Evolutionary conservation across 2,329 filamentous ascomycete genomes (phyloP).

Genomic region (Diaporthe sp.): DNA sequence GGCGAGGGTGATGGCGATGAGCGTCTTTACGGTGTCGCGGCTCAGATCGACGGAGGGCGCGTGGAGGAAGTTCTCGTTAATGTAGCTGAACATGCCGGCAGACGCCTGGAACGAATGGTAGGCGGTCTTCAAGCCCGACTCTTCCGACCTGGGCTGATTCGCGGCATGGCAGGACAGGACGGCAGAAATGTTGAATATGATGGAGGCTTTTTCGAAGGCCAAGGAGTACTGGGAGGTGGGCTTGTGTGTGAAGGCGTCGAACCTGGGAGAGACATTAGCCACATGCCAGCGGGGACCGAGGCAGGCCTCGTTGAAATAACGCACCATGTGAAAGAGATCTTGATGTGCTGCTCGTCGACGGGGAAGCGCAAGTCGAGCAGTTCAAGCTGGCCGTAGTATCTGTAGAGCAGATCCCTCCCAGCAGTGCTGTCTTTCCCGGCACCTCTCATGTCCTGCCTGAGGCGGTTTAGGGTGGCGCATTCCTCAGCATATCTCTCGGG

Average conservation of each 20-base stretch:
- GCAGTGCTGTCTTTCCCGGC: conserved; percentile 97
- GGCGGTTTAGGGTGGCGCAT: conserved; percentile 91
- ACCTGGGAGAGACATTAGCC: conserved; percentile 71
- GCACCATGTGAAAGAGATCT: conserved; percentile 98
- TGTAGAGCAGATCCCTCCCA: conserved; percentile 91
- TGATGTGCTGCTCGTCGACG: conserved; percentile 98
- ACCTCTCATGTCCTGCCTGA: conserved; percentile 98
- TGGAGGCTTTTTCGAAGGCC: conserved; percentile 97
- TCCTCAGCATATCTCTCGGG: conserved; percentile 96
- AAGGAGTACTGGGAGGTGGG: conserved; percentile 97
- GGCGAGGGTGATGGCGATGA: conserved; percentile 93
- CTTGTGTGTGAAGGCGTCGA: conserved; percentile 99
- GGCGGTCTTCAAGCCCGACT: conserved; percentile 92
- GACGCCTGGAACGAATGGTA: conserved; percentile 99
- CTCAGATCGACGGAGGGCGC: conserved; percentile 97
- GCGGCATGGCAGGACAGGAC: conserved; percentile 97
- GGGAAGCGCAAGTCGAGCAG: conserved; percentile 94
- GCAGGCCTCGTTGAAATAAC: conserved; percentile 39
- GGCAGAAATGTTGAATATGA: conserved; percentile 99
- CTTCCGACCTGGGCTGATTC: conserved; percentile 91
- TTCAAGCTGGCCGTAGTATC: conserved; percentile 98
- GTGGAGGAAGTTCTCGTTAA: conserved; percentile 99
- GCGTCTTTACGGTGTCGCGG: conserved; percentile 92
- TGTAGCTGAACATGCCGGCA: conserved; percentile 99
- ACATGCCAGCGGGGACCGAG: background rate